Base-by-base conservation (phyloP, 2,329 filamentous ascomycete species). In the Cladophialophora bantiana region DNA sequence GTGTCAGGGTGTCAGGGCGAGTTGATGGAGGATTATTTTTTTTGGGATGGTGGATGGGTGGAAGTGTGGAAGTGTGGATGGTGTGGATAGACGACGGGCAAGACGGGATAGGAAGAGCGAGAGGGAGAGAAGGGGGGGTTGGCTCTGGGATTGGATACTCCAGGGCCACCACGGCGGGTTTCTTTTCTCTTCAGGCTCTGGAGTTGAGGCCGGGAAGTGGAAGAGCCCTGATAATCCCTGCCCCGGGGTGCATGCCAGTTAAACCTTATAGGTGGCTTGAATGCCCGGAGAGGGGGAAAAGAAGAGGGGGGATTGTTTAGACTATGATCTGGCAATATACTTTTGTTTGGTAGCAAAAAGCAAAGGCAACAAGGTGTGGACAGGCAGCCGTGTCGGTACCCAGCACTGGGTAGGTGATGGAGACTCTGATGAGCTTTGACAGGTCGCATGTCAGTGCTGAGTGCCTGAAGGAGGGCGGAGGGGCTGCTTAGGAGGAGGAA, bases 301-400 rank as follows among this genome's bases (percentile, higher is more conserved):
- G 10, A n/a, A 45, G 40, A 38, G 36, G 7, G 36, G 40, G 40
- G 40, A 4, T n/a, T 2, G 40, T 45, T 45, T 45, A 45, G 40
- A 45, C 40, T 26, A 50, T 50, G 18, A 50, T 50, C 45, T 50
- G 45, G 45, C 45, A 50, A 50, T 50, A 26, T 12, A 50, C 45
- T 50, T 50, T 26, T 20, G 18, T 50, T 26, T 20, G 6, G 20
- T 9, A 26, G 45, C 7, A 26, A 26, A 50, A 26, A 20, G 9
- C 10, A 20, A 20, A 20, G 42, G 12, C 9, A 10, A 45, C 18
- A 18, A 45, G 40, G 40, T n/a, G 40, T 45, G 38, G 38, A 42
- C 38, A 42, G 38, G 38, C 38, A 42, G 38, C 15, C 10, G 15
- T 15, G 40, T 18, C 40, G 18, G 40, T 13, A 13, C n/a, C n/a